phyloP scores from a whole-genome alignment of 768 basidiomycete genomes.

The Scleroderma citrinum region DNA sequence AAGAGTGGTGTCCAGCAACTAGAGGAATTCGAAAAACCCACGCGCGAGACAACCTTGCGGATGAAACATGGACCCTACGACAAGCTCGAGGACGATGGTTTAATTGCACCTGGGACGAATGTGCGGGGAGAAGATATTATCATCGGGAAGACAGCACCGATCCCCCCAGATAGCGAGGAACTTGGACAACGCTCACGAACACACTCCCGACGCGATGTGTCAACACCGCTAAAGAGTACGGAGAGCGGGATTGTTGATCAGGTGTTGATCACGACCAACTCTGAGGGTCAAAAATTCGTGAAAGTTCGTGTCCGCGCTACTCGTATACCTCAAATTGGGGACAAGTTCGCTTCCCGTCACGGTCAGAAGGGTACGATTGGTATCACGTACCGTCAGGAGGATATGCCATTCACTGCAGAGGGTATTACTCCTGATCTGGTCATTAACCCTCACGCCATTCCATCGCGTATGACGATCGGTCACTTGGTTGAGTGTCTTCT shows the following conservation, averaged over 20 bases:
- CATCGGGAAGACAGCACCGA: constrained; percentile 97
- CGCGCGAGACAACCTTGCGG: constrained; percentile 84
- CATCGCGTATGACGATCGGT: constrained; percentile 99
- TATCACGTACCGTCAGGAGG: constrained; percentile 98
- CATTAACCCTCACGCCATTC: constrained; percentile 99
- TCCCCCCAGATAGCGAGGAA: constrained; percentile 95
- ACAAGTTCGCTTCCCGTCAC: constrained; percentile 99
- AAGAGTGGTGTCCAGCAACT: constrained; percentile 86
- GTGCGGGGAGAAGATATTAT: constrained; percentile 98
- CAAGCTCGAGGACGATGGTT: constrained; percentile 93
- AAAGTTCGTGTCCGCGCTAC: constrained; percentile 95
- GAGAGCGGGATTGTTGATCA: constrained; percentile 98
- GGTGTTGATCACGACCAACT: constrained; percentile 93
- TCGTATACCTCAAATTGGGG: constrained; percentile 95
- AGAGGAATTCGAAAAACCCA: constrained; percentile 97
- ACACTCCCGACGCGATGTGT: constrained; percentile 93
- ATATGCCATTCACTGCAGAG: constrained; percentile 98
- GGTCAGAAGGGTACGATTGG: constrained; percentile 99
- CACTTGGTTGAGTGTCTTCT: constrained; percentile 98
- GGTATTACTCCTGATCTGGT: constrained; percentile 96
- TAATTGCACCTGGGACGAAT: constrained; percentile 93
- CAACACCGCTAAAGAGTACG: constrained; percentile 95
- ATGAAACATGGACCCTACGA: constrained; percentile 99
- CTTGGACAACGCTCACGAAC: constrained; percentile 91
- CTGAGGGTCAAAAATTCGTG: constrained; percentile 95